A percentile compares a stretch with the other conserved stretches of the same genome.
Conservation (phyloP, 441 rosid genomes). For the Jatropha multifida region DNA sequence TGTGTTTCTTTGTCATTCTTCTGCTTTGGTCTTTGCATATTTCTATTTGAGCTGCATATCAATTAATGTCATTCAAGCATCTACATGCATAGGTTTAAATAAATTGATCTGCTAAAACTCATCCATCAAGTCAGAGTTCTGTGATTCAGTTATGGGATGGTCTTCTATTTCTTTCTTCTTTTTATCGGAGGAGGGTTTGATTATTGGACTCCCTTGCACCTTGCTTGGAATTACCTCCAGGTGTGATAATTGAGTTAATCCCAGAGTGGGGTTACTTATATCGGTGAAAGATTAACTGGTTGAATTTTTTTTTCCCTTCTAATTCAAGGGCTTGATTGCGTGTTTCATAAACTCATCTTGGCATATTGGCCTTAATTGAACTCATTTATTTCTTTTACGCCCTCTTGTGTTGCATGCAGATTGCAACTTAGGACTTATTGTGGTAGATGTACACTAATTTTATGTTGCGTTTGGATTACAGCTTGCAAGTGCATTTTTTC, state of each 20-base stretch:
- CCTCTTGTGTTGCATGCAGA: too few relatives aligned
- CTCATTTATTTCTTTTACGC: too few relatives aligned
- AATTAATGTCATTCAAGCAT: neutral
- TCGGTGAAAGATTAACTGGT: neutral
- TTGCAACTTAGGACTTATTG: too few relatives aligned
- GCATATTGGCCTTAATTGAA: too few relatives aligned
- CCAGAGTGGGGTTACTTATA: neutral
- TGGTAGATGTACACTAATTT: too few relatives aligned
- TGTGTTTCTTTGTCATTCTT: neutral
- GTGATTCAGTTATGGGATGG: constrained; percentile 1
- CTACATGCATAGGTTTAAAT: neutral
- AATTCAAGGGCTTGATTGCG: too few relatives aligned
- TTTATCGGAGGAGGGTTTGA: neutral
- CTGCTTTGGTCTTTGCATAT: neutral
- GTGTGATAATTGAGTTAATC: neutral
- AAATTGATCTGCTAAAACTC: neutral
- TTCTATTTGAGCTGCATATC: constrained; percentile 4
- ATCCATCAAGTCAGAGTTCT: neutral
- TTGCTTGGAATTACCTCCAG: neutral
- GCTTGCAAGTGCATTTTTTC: too few relatives aligned
- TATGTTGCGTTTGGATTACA: too few relatives aligned
- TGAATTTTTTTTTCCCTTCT: neutral
- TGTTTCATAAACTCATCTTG: too few relatives aligned
- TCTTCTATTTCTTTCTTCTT: neutral
- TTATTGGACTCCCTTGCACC: neutral